Percentiles rank a stretch among this genome's conserved stretches.
Evolutionary conservation across 768 basidiomycete genomes (phyloP).

Genomic region (Chiua virens): DNA sequence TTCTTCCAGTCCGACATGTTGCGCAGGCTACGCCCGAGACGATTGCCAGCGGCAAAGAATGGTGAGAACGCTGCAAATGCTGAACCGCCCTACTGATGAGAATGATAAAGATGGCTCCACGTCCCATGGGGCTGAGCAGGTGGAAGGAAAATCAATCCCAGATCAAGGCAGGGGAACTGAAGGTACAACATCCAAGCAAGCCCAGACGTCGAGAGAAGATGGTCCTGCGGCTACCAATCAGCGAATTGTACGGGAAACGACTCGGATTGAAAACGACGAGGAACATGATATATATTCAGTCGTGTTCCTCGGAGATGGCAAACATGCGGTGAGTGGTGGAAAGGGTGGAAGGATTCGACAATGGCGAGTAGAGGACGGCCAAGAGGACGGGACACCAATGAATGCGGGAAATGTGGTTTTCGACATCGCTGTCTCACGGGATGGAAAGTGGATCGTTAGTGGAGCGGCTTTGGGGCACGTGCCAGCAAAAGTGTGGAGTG

Average conservation of each 20-base stretch:
- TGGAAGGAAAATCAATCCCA: too few relatives aligned
- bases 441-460: slow-evolving; percentile 7
- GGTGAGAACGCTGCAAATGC: too few relatives aligned
- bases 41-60: too few relatives aligned
- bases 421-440: neutral
- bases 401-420: neutral
- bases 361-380: slow-evolving; percentile 3
- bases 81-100: too few relatives aligned
- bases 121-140: too few relatives aligned
- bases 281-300: neutral
- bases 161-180: too few relatives aligned
- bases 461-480: neutral
- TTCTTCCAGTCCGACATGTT: too few relatives aligned
- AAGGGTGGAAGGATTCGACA: neutral
- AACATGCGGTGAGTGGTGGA: neutral
- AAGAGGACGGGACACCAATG: neutral
- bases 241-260: neutral
- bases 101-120: neutral
- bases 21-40: too few relatives aligned
- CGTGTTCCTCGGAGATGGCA: neutral
- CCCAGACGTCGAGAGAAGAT: too few relatives aligned
- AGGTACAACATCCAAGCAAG: too few relatives aligned
- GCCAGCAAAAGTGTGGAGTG: slow-evolving; percentile 4
- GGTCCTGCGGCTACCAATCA: neutral
- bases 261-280: neutral